A percentile compares a stretch with the other conserved stretches of the same genome.
These are phyloP conservation scores for Collybia nuda DNA, from an alignment of 768 basidiomycete species.

Conservation along the genomic window DNA sequence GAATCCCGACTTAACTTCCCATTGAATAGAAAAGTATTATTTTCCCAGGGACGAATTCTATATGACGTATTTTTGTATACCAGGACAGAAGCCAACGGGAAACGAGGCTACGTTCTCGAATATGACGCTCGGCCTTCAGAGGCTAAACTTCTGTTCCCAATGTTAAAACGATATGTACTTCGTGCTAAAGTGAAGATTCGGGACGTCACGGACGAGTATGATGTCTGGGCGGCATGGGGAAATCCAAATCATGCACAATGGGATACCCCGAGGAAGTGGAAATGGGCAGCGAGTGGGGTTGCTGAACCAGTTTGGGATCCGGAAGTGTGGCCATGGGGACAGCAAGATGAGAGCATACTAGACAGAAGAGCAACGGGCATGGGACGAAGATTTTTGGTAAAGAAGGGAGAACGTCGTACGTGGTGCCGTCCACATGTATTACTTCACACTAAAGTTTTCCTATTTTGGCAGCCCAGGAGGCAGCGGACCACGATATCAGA, in stretches of 20 bases:
- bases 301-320: slow-evolving; percentile 74
- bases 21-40: slow-evolving; percentile 10
- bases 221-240: slow-evolving; percentile 84
- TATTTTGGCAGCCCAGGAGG: slow-evolving; percentile 45
- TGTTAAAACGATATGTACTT: slow-evolving; percentile 82
- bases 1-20: slow-evolving; percentile 1
- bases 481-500: slow-evolving; percentile 54
- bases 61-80: slow-evolving; percentile 89
- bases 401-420: slow-evolving; percentile 76
- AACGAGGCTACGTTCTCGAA: slow-evolving; percentile 66
- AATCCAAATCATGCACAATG: slow-evolving; percentile 14
- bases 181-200: slow-evolving; percentile 86
- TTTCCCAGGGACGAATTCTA: slow-evolving; percentile 77
- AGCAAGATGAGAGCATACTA: slow-evolving; percentile 44
- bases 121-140: slow-evolving; percentile 64
- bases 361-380: slow-evolving; percentile 77
- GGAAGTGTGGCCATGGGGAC: slow-evolving; percentile 60
- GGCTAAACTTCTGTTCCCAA: slow-evolving; percentile 58
- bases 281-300: slow-evolving; percentile 66
- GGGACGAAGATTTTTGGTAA: slow-evolving; percentile 72
- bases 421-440: slow-evolving; percentile 13
- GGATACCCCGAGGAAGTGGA: slow-evolving; percentile 38
- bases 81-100: slow-evolving; percentile 38
- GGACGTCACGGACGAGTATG: slow-evolving; percentile 76
- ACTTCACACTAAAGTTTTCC: background rate